Base-by-base conservation (phyloP, 257 asterid genomes). In the Solanum boliviense region DNA sequence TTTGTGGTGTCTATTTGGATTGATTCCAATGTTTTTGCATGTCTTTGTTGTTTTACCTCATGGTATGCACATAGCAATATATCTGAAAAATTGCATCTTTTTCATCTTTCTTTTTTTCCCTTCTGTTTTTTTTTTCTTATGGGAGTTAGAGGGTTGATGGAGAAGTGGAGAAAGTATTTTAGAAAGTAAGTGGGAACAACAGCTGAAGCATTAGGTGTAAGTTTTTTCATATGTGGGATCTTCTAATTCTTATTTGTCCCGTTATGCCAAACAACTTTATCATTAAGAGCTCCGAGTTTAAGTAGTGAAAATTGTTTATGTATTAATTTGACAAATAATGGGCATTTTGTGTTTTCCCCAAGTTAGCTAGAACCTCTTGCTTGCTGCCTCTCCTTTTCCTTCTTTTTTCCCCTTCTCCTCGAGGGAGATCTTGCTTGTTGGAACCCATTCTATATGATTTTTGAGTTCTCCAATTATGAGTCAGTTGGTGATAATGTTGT, bases 1-100 rank as follows among this genome's bases (percentile, higher is more conserved):
- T 89, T 91, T 91, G 71, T 76, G 83, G 87, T 91, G 90, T 87
- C 88, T 62, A 86, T 88, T 87, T 89, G 90, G 93, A 91, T 92
- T 87, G 93, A 92, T 84, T 91, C 85, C 84, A 88, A 91, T 89
- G 87, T 78, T 90, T 32, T 86, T 92, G 88, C 44, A 75, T 76
- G 20, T 87, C 73, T 87, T 60, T 86, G 79, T 86, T 84, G 56
- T 86, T 89, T 73, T 35, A 60, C 86, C 32, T 86, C 65, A 65
- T 85, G 86, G 85, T 88, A 86, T 81, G 86, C 88, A 82, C 52
- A 86, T 84, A 84, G 74, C 72, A 48, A 73, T 87, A 73, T 20
- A 36, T 71, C 38, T 25, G 13, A 39, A 76, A 41, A 7, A 13
- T 78, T 44, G 25, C 38, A 44, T 41, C 38, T 13, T 78, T 8